Evolutionary conservation across 2,329 filamentous ascomycete species (phyloP).

Genomic region (Aureobasidium uvarum): DNA sequence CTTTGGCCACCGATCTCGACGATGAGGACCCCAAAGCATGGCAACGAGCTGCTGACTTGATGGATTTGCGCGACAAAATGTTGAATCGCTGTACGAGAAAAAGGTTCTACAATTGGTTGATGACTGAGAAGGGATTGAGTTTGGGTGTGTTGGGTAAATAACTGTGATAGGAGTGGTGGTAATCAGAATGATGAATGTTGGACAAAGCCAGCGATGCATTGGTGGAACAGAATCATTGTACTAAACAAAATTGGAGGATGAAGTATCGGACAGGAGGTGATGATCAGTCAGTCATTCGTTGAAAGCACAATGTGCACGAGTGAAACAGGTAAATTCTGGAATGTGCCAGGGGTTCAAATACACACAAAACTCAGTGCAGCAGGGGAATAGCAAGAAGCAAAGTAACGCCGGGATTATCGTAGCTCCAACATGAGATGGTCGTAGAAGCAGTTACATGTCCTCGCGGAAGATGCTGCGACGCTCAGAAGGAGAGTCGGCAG

Average conservation of each 20-base stretch:
- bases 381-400: background rate
- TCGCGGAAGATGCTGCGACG: slow-evolving; percentile 69
- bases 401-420: slow-evolving; percentile 13
- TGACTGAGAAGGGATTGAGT: background rate
- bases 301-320: background rate
- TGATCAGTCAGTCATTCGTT: background rate
- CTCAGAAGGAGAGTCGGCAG: slow-evolving; percentile 62
- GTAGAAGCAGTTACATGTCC: slow-evolving; percentile 53
- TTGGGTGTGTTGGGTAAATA: background rate
- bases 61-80: background rate
- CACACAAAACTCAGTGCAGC: background rate
- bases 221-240: background rate
- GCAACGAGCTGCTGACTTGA: background rate
- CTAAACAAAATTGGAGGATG: background rate
- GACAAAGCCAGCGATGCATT: background rate
- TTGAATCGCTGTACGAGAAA: background rate
- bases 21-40: background rate
- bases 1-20: background rate
- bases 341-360: background rate
- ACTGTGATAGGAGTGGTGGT: background rate
- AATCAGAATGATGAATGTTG: background rate
- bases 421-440: background rate
- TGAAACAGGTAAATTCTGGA: background rate
- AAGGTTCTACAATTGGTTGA: background rate
- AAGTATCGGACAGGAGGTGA: background rate